Conservation (phyloP, 495 filamentous ascomycete genomes). For the Penicillium macrosclerotiorum region DNA sequence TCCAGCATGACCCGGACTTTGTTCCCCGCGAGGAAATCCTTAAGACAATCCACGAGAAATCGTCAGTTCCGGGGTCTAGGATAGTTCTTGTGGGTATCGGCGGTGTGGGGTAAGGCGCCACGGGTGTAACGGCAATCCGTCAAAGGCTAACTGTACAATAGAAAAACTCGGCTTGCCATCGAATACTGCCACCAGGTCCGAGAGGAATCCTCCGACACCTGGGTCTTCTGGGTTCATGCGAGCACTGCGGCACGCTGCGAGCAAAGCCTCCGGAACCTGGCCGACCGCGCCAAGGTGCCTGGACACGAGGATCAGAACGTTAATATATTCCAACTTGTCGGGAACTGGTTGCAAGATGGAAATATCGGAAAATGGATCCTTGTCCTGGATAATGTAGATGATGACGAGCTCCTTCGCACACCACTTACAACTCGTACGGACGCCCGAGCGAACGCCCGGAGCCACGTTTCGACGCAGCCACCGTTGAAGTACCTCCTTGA, state of each 20-base stretch:
- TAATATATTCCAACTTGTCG: slow-evolving; percentile 39
- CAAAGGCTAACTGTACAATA: slow-evolving; percentile 9
- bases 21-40: slow-evolving; percentile 22
- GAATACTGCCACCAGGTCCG: slow-evolving; percentile 35
- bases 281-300: slow-evolving; percentile 31
- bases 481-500: neutral
- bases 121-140: neutral
- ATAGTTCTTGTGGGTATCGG: slow-evolving; percentile 22
- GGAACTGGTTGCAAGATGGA: slow-evolving; percentile 37
- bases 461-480: neutral
- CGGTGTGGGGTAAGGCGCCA: too few species aligned
- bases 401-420: slow-evolving; percentile 23
- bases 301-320: slow-evolving; percentile 34
- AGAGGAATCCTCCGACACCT: slow-evolving; percentile 35
- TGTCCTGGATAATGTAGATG: slow-evolving; percentile 14
- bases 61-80: slow-evolving; percentile 16
- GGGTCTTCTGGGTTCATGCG: slow-evolving; percentile 51
- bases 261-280: slow-evolving; percentile 38
- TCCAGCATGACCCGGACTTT: slow-evolving; percentile 32
- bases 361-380: slow-evolving; percentile 16
- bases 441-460: slow-evolving; percentile 9
- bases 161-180: slow-evolving; percentile 40
- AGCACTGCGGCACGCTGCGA: slow-evolving; percentile 37
- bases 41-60: slow-evolving; percentile 21
- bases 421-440: neutral